Percentiles rank a stretch among this genome's conserved stretches.
These are phyloP conservation scores for Fomitopsis schrenkii DNA, from an alignment of 1,284 basidiomycete species.

Conservation along the genomic window DNA sequence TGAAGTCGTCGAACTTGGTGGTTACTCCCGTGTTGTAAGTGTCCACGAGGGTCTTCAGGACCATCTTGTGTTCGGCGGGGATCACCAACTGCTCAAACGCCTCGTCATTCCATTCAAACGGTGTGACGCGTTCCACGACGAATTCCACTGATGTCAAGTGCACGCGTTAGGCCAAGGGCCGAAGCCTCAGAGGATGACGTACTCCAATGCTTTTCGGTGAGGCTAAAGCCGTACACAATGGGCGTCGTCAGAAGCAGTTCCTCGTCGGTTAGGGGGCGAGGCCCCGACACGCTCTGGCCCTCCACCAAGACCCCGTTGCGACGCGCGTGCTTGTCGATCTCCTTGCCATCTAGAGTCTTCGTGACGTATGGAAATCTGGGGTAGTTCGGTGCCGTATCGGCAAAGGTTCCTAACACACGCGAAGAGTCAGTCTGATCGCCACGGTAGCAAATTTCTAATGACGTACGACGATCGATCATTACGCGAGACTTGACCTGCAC, in stretches of 20 bases:
- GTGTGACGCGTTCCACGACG: slow-evolving; percentile 43
- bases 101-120: slow-evolving; percentile 53
- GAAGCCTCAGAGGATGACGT: slow-evolving; percentile 10
- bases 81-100: slow-evolving; percentile 59
- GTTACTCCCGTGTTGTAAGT: slow-evolving; percentile 46
- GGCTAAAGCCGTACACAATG: slow-evolving; percentile 56
- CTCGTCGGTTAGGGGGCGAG: slow-evolving; percentile 41
- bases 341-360: slow-evolving; percentile 24
- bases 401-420: slow-evolving; percentile 21
- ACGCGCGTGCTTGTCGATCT: slow-evolving; percentile 26
- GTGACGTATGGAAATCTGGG: slow-evolving; percentile 22
- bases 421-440: not conserved
- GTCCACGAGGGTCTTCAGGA: slow-evolving; percentile 54
- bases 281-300: slow-evolving; percentile 7
- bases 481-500: slow-evolving; percentile 35
- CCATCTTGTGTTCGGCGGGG: slow-evolving; percentile 44
- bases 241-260: slow-evolving; percentile 51
- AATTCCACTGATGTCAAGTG: slow-evolving; percentile 45
- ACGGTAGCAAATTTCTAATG: not conserved
- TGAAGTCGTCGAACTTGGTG: slow-evolving; percentile 51
- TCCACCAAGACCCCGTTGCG: slow-evolving; percentile 9
- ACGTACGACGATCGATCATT: slow-evolving; percentile 53
- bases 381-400: slow-evolving; percentile 28
- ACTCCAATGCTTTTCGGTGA: slow-evolving; percentile 58
- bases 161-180: not conserved